A percentile compares a stretch with the other conserved stretches of the same genome.
Conservation (phyloP, 2,329 filamentous ascomycete species). For the Aspergillus terreus region DNA sequence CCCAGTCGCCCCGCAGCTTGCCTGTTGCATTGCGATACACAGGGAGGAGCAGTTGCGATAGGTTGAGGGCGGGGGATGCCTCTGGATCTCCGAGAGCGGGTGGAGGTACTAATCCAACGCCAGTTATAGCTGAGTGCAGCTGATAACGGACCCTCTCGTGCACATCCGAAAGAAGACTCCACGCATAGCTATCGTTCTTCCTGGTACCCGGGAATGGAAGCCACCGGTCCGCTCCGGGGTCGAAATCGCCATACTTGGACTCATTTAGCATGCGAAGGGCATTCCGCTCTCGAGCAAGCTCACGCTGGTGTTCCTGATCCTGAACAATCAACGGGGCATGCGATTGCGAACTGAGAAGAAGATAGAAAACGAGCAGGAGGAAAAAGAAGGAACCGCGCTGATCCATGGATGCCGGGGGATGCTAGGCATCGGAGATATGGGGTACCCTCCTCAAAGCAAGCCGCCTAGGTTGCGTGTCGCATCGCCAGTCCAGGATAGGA, state of each 20-base stretch:
- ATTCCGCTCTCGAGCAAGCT: slow-evolving; percentile 49
- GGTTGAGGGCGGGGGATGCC: slow-evolving; percentile 26
- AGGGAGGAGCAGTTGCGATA: slow-evolving; percentile 44
- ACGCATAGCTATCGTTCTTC: slow-evolving; percentile 69
- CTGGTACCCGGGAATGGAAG: slow-evolving; percentile 76
- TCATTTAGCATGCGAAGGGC: slow-evolving; percentile 49
- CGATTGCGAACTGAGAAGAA: slow-evolving; percentile 50
- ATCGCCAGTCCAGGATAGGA: slow-evolving; percentile 19
- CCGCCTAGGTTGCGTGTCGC: slow-evolving; percentile 18
- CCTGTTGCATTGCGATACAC: slow-evolving; percentile 79
- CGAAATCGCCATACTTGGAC: slow-evolving; percentile 52
- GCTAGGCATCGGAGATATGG: slow-evolving; percentile 21
- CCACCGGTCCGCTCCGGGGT: slow-evolving; percentile 44
- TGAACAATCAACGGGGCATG: slow-evolving; percentile 39
- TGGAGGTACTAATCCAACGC: slow-evolving; percentile 29
- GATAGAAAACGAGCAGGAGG: slow-evolving; percentile 51
- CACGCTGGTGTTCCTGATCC: slow-evolving; percentile 45
- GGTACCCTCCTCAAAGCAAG: slow-evolving; percentile 16
- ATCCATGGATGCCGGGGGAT: slow-evolving; percentile 38
- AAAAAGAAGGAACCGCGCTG: slow-evolving; percentile 48
- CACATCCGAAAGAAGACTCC: slow-evolving; percentile 68
- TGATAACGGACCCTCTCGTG: slow-evolving; percentile 62
- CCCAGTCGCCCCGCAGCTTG: slow-evolving; percentile 72
- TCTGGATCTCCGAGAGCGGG: slow-evolving; percentile 23
- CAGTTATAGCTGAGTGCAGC: slow-evolving; percentile 32